Evolutionary conservation across 345 rosid genomes (phyloP).

Genomic region (rapeseed (Brassica napus)): DNA sequence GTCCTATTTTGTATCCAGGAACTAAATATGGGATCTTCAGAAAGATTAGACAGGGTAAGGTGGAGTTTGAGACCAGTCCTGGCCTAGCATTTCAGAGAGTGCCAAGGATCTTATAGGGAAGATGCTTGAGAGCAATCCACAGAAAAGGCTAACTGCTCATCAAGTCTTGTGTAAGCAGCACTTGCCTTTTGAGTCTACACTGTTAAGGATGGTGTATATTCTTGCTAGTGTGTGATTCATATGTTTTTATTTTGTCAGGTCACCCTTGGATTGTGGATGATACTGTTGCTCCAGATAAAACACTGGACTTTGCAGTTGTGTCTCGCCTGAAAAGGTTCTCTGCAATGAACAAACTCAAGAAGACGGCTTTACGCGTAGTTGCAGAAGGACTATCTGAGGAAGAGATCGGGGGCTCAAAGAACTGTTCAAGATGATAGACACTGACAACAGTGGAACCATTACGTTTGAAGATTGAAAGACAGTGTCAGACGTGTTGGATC

Average conservation of each 20-base stretch:
- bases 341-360: constrained; percentile 84
- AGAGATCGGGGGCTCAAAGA: constrained; percentile 82
- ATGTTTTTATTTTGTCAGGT: constrained; percentile 43
- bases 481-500: constrained; percentile 62
- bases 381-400: constrained; percentile 78
- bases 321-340: constrained; percentile 72
- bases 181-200: not conserved
- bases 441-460: constrained; percentile 73
- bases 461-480: constrained; percentile 72
- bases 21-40: constrained; percentile 70
- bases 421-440: constrained; percentile 80
- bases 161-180: constrained; percentile 71
- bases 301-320: constrained; percentile 76
- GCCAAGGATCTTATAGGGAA: constrained; percentile 74
- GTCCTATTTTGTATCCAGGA: constrained; percentile 44
- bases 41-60: constrained; percentile 65
- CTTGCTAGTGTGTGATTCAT: not conserved
- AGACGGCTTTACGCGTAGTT: constrained; percentile 80
- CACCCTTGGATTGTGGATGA: constrained; percentile 85
- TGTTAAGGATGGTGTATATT: not conserved
- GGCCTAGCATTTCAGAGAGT: constrained; percentile 75
- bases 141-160: constrained; percentile 68
- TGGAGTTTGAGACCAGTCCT: constrained; percentile 63
- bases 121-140: constrained; percentile 66
- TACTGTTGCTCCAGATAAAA: constrained; percentile 75